These are phyloP conservation scores for Candida vaughaniae DNA, from an alignment of 805 yeast genomes.

Conservation along the genomic window DNA sequence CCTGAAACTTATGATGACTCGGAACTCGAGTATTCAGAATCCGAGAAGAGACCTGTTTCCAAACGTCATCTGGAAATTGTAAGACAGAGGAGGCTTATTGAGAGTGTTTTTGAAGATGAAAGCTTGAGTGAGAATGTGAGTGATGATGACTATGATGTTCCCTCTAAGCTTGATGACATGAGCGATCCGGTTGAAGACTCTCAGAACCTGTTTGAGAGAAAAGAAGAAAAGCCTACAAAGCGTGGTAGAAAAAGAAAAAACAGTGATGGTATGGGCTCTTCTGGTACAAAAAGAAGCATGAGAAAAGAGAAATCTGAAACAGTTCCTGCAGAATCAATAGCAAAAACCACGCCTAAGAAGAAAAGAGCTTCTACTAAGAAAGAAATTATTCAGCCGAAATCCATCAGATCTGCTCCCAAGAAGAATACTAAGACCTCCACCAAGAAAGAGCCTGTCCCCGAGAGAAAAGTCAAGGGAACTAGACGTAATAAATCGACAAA, in stretches of 20 bases:
- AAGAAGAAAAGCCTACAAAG: too few species aligned
- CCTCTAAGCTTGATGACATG: neutral
- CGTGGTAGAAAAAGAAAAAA: neutral
- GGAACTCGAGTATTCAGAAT: constrained; percentile 5
- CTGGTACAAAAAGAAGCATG: neutral
- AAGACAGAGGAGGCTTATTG: constrained; percentile 3
- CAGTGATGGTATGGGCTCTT: neutral
- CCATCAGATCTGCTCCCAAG: too few species aligned
- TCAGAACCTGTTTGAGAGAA: too few species aligned
- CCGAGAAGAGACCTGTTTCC: neutral
- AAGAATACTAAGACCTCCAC: too few species aligned
- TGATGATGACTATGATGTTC: constrained; percentile 3
- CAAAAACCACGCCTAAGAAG: too few species aligned
- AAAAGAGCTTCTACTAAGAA: too few species aligned
- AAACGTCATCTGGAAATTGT: constrained; percentile 3
- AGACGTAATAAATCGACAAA: too few species aligned
- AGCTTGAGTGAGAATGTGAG: neutral
- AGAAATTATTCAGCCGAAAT: too few species aligned
- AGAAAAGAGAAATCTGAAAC: too few species aligned
- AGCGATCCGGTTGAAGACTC: neutral
- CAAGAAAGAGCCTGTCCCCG: too few species aligned
- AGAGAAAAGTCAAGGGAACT: too few species aligned
- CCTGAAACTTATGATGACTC: constrained; percentile 6
- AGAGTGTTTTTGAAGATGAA: constrained; percentile 7
- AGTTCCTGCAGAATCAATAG: too few species aligned